Base-by-base conservation (phyloP, 2,329 filamentous ascomycete genomes). In the Apiospora rasikravindrae region DNA sequence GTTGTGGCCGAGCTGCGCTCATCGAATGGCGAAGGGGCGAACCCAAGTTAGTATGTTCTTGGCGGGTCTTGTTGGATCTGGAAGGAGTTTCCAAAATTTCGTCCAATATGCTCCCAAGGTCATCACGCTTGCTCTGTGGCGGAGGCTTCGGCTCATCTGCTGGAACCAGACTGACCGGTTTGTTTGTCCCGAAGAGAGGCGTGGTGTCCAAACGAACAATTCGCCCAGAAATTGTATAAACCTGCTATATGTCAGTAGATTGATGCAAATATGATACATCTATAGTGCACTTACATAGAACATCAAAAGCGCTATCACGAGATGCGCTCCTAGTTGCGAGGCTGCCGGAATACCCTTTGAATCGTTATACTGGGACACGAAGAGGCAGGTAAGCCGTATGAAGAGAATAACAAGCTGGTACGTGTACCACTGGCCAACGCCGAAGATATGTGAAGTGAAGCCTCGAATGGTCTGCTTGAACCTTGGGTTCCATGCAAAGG, bases 401-500 rank as follows among this genome's bases (percentile, higher is more conserved):
- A 86, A 78, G 14, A 94, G 78, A 29, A 91, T 85, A 44, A 92
- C 78, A 1, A 86, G 78, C 77, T 95, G 93, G 73, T 92, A 88
- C 1, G 85, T 86, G 78, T 94, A 93, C 86, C 93, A 93, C 69
- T 89, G 86, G 4, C 85, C 83, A 16, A 93, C 86, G 0, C 91
- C 91, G 3, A 86, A 79, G 44, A 93, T 84, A 71, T 88, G 90
- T 73, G 83, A 86, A 40, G 85, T 88, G 78, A 88, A 92, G 71
- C 89, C 91, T n/a, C 88, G 85, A 45, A 86, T 84, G 4, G 87
- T 88, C 76, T 91, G 86, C 45, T 88, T 86, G 75, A 93, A 88
- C 72, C 87, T 88, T 0, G 91, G 91, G 74, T 93, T 94, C 92
- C 92, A 94, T 87, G 90, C 92, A 16, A 87, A 81, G 3, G 90